Base-by-base conservation (phyloP, 2,329 filamentous ascomycete genomes). In the Aureobasidium sp. region DNA sequence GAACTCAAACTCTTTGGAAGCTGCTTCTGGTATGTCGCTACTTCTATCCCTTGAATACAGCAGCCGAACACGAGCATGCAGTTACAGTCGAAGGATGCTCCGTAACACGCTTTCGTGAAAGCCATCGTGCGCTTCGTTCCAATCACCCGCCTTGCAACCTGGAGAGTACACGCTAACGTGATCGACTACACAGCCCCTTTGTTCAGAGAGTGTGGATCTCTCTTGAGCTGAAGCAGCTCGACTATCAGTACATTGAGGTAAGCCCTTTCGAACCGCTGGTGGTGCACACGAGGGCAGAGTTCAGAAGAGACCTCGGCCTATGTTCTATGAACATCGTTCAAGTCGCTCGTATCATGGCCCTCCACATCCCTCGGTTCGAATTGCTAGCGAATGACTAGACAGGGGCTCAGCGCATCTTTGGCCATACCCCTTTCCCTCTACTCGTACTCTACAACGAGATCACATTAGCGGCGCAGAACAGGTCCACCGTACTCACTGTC, bases 181-280 rank as follows among this genome's bases (percentile, higher is more conserved):
- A 39, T 9, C 22, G 9, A 45, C 19, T 19, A 1, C 17, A 15
- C 48, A 89, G 88, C 70, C 90, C 90, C 29, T 94, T 93, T 71
- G 90, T 91, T 1, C 90, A 95, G 71, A 85, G 90, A 19, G 88
- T 94, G 29, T 96, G 91, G 91, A 94, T 96, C 66, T 88, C 90
- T 0, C 80, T 96, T 39, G 90, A 96, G 72, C 79, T 86, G 68
- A 94, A 94, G 72, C 82, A 84, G 19, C 80, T 94, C 9, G 77
- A 83, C 40, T 96, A 96, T 70, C 89, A 95, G 71, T 96, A 95
- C 73, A 86, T 91, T 68, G 91, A 96, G 19, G 22, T 40, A 42
- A 54, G 35, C 3, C 31, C 17, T 22, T 15, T 40, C 29, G 6
- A 33, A 5, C 7, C 50, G 12, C 19, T 8, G 22, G 19, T 49